These are phyloP conservation scores for Pseudogymnoascus sp. DNA, from an alignment of 2,329 filamentous ascomycete genomes.

Conservation along the genomic window DNA sequence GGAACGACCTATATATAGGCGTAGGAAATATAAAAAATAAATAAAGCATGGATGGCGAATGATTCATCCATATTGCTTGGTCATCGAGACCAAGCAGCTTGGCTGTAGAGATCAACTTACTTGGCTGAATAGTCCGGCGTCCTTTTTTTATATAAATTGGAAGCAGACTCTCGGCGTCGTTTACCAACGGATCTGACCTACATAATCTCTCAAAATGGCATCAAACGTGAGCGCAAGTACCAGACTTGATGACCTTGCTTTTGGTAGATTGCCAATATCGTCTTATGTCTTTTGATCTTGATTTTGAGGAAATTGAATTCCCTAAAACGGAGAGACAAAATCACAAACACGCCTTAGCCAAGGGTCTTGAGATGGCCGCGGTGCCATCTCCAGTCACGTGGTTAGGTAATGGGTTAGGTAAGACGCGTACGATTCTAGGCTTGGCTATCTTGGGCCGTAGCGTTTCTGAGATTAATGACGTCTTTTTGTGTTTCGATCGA, in stretches of 20 bases:
- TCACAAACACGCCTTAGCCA: not conserved
- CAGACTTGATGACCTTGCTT: not conserved
- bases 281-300: not conserved
- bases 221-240: not conserved
- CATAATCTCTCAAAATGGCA: not conserved
- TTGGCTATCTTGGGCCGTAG: constrained; percentile 1
- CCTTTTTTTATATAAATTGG: not conserved
- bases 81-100: not conserved
- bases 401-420: constrained; percentile 8
- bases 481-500: not conserved
- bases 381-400: not conserved
- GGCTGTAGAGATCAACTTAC: constrained; percentile 2
- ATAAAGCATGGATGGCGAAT: constrained; percentile 4
- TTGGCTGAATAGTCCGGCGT: not conserved
- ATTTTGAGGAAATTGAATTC: not conserved
- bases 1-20: constrained; percentile 4
- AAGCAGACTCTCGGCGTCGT: not conserved
- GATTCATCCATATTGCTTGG: not conserved
- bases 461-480: constrained; percentile 7
- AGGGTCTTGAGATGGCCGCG: not conserved
- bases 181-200: not conserved
- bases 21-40: constrained; percentile 6
- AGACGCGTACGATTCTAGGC: not conserved
- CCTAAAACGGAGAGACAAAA: not conserved
- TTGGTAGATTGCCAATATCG: not conserved